Base-by-base conservation (phyloP, 2,329 filamentous ascomycete genomes). In the Fusarium heterosporum region DNA sequence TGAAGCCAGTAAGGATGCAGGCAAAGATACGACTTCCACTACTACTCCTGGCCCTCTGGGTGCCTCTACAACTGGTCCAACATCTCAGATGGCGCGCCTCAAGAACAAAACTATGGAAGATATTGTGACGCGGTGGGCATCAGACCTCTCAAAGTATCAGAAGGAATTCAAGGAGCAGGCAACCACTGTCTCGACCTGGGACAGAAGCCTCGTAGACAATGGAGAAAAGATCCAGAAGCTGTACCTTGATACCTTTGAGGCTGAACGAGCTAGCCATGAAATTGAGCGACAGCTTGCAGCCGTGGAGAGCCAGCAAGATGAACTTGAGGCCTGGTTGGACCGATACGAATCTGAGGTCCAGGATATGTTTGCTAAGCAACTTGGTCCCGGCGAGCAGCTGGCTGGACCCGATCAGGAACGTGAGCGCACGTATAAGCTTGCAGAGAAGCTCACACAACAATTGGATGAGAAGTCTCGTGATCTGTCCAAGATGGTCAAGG, bases 41-140 rank as follows among this genome's bases (percentile, higher is more conserved):
- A 71, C 73, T 19, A 73, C 75, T 12, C 68, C 79, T 25, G 83
- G 76, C 43, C 68, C 75, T 28, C 80, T 95, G 47, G 89, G 88
- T 17, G 88, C 89, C 28, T 96, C 93, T 2, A 97, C 92, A 5
- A 84, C 88, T 32, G 94, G 94, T 0, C 93, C 94, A 2, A 83
- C 90, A 4, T 95, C 96, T 16, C 90, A 93, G 57, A 89, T 96
- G 73, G 96, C 95, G 6, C 90, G 96, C 28, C 84, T 99, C 36
- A 97, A 97, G 83, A 97, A 97, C 79, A 98, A 97, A 82, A 97
- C 95, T 1, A 97, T 99, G 92, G 96, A 99, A 75, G 96, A 99
- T 77, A 97, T 99, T 67, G 93, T 99, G 69, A 97, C 93, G 6
- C 89, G 93, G 30, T 99, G 96, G 96, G 96, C 96, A 3, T 93